These are phyloP conservation scores for Tolypocladium guangdongense DNA, from an alignment of 2,329 filamentous ascomycete species.

Conservation along the genomic window DNA sequence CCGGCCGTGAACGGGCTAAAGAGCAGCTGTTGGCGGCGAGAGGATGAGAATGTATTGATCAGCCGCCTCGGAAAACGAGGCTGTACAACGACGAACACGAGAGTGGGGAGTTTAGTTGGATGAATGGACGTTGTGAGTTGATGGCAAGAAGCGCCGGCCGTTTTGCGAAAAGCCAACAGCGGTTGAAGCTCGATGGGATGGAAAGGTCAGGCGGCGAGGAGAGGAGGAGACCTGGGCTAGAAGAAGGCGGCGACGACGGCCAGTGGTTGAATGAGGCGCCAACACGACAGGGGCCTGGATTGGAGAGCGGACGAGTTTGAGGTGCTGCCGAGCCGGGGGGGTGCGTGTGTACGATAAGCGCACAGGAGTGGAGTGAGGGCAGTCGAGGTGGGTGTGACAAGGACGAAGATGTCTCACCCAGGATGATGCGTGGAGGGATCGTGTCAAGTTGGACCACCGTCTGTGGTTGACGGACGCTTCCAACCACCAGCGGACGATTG, in stretches of 20 bases:
- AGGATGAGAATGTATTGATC: neutral
- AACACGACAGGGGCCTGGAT: neutral
- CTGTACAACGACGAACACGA: neutral
- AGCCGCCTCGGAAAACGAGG: neutral
- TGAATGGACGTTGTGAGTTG: neutral
- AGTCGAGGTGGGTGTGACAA: neutral
- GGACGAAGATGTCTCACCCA: neutral
- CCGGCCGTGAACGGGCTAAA: neutral
- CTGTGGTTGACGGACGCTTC: neutral
- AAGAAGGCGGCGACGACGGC: neutral
- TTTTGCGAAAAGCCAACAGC: neutral
- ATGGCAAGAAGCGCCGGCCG: neutral
- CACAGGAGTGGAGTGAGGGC: neutral
- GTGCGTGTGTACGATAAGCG: neutral
- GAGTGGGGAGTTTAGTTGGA: neutral
- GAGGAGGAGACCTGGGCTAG: neutral
- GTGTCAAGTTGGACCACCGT: neutral
- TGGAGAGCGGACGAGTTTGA: neutral
- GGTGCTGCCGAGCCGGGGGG: neutral
- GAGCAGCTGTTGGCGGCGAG: neutral
- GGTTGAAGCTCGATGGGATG: neutral
- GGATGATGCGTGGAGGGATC: neutral
- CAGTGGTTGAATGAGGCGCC: slow-evolving; percentile 1
- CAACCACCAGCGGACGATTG: neutral
- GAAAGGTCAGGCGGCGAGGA: neutral